Evolutionary conservation across 371 early-diverging fungal species (phyloP), one percentile per base, ranked within the genome.

Genomic region (Chytridium lagenaria): DNA sequence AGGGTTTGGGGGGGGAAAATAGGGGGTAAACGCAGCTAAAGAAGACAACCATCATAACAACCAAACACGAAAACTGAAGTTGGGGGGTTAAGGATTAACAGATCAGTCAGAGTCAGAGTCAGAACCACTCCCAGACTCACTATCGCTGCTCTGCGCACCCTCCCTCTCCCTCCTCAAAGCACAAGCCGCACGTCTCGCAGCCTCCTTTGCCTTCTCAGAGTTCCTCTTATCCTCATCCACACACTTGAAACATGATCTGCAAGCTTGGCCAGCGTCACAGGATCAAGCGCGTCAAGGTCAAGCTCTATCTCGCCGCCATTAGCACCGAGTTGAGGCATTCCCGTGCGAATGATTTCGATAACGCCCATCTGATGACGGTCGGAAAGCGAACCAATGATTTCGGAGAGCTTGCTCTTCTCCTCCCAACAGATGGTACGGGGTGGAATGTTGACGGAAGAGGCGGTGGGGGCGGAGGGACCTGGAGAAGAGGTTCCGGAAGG

Each of bases 271-370:
- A 95, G 85, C 22, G 98, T 96, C 28, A 75, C 82, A 68, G 83
- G 80, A 74, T 95, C 95, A 59, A 97, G 82, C 0, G 92, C 83
- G 71, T 95, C 94, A 76, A 97, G 93, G 75, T 97, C 98, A 59
- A 97, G 84, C 73, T 95, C 96, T 73, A 95, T 72, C 51, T 78
- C 78, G 26, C 71, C 75, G 28, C 51, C 91, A 59, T 57, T 68
- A 22, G 66, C 28, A 23, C 52, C 71, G 5, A 70, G 50, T 1
- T 67, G 69, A 22, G 74, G 74, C n/a, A 73, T 68, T 50, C 71
- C 70, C 2, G 70, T 37, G 12, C 55, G 50, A 34, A 68, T 68
- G 23, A 68, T 51, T 3, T 68, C 68, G 15, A 44, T n/a, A 3
- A 68, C 52, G n/a, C 36, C 34, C 15, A 22, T 23, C 33, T 7